Evolutionary conservation across 2,329 filamentous ascomycete genomes (phyloP).

Genomic region (Ophiosphaerella korrae): DNA sequence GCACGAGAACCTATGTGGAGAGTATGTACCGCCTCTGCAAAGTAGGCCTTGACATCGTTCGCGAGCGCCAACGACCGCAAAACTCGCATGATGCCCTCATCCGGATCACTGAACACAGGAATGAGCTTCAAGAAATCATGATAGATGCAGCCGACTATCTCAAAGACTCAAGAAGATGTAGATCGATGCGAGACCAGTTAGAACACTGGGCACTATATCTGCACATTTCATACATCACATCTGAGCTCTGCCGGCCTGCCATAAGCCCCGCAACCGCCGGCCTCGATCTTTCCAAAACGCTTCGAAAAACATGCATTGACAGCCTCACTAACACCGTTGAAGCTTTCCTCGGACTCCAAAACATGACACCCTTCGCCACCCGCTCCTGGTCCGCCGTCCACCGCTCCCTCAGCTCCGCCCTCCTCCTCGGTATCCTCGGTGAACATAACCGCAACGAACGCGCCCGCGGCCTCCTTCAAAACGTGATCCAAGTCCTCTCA

Average conservation of each 20-base stretch:
- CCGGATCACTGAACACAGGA: constrained; percentile 61
- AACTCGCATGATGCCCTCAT: constrained; percentile 59
- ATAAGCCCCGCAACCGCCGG: constrained; percentile 58
- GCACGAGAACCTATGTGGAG: constrained; percentile 62
- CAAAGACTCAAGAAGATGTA: constrained; percentile 58
- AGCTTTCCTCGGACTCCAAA: constrained; percentile 64
- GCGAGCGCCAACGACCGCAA: constrained; percentile 61
- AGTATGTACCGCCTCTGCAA: constrained; percentile 62
- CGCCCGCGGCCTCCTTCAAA: constrained; percentile 51
- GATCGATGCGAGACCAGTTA: constrained; percentile 58
- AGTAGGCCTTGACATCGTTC: constrained; percentile 65
- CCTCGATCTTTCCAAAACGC: constrained; percentile 51
- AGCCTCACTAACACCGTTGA: constrained; percentile 63
- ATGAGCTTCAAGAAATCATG: constrained; percentile 63
- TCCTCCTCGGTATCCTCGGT: constrained; percentile 52
- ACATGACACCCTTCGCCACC: constrained; percentile 53
- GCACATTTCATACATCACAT: constrained; percentile 66
- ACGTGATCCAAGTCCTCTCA: constrained; percentile 53
- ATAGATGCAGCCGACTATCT: constrained; percentile 63
- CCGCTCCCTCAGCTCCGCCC: constrained; percentile 52
- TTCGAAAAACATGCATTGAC: constrained; percentile 61
- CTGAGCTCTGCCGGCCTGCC: constrained; percentile 66
- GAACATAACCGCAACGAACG: constrained; percentile 53
- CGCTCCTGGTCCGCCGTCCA: constrained; percentile 52
- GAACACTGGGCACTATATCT: constrained; percentile 66